phyloP scores from a whole-genome alignment of 148 eudicot genomes.

The Gaultheria prostrata region DNA sequence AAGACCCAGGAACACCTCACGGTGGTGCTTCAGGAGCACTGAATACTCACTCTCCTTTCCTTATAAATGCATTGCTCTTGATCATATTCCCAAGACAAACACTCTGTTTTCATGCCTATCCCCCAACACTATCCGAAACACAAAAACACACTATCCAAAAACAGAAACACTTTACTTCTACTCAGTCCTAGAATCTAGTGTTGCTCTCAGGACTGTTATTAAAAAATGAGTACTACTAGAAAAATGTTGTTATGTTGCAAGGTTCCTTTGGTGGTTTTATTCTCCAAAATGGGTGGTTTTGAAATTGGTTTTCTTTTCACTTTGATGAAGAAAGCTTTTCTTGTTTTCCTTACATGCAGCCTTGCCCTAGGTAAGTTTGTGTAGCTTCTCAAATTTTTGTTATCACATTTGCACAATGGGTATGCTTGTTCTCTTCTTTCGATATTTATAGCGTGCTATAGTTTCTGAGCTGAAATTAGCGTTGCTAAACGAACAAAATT shows the following conservation, averaged over 20 bases:
- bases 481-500: no score
- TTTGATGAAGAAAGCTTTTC: slow-evolving; percentile 31
- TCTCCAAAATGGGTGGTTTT: slow-evolving; percentile 16
- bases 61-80: slow-evolving; percentile 19
- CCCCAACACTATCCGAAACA: neutral
- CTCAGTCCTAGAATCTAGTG: neutral
- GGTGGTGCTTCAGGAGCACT: no score
- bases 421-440: no score
- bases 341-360: slow-evolving; percentile 36
- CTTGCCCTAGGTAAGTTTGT: slow-evolving; percentile 47
- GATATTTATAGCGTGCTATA: no score
- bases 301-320: slow-evolving; percentile 23
- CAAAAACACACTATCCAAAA: neutral
- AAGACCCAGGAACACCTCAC: no score
- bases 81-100: neutral
- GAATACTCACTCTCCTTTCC: neutral
- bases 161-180: no score
- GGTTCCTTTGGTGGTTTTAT: slow-evolving; percentile 22
- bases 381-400: no score
- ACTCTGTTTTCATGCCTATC: neutral
- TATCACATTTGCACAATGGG: no score
- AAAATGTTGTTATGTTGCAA: slow-evolving; percentile 24
- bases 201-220: neutral
- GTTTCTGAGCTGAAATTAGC: neutral
- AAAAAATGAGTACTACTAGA: neutral